Evolutionary conservation across 2,329 filamentous ascomycete species (phyloP).

Genomic region (Ceratocystis papillata): DNA sequence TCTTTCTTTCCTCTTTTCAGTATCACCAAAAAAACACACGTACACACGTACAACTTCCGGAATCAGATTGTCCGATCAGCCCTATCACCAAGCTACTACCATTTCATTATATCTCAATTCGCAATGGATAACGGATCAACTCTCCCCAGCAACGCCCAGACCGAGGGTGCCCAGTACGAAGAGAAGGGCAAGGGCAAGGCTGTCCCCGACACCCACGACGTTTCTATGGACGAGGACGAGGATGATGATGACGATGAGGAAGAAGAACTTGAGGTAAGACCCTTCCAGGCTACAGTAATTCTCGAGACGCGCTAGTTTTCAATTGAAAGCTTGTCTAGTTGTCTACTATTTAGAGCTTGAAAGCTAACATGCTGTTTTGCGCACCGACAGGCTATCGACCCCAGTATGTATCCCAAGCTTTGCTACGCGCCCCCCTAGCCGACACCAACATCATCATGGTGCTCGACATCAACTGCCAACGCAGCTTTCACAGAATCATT

Average conservation of each 20-base stretch:
- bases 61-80: background rate
- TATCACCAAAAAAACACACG: constrained; percentile 2
- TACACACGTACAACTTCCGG: background rate
- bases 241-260: constrained; percentile 59
- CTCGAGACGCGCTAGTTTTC: background rate
- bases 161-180: constrained; percentile 37
- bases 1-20: constrained; percentile 6
- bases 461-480: background rate
- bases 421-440: constrained; percentile 5
- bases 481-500: background rate
- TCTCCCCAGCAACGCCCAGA: constrained; percentile 37
- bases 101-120: constrained; percentile 31
- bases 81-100: background rate
- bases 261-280: constrained; percentile 49
- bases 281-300: background rate
- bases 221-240: constrained; percentile 64
- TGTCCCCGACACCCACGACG: constrained; percentile 44
- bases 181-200: constrained; percentile 84
- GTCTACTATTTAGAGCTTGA: background rate
- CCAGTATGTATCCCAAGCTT: constrained; percentile 21
- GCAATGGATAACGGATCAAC: constrained; percentile 41
- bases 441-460: background rate
- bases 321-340: background rate
- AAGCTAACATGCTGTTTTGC: constrained; percentile 11
- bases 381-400: constrained; percentile 19